Percentiles rank a stretch among this genome's conserved stretches.
Conservation (phyloP, 768 basidiomycete species). For the Fomitopsis pulvina region DNA sequence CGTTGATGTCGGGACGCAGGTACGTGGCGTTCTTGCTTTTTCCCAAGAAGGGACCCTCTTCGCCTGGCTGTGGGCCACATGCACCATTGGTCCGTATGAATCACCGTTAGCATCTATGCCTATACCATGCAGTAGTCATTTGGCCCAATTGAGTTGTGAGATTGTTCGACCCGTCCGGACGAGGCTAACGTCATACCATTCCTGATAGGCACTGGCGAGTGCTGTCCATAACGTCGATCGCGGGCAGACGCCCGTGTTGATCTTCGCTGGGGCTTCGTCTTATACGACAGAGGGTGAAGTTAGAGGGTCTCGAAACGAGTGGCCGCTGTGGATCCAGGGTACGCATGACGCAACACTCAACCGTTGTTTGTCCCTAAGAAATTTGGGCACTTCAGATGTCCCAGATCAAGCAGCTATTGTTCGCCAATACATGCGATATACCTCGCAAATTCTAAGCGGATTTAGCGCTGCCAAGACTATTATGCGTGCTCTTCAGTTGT, state of each 20-base stretch:
- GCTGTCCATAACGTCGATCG: slow-evolving; percentile 69
- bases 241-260: slow-evolving; percentile 53
- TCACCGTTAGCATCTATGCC: not conserved
- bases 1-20: slow-evolving; percentile 68
- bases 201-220: slow-evolving; percentile 50
- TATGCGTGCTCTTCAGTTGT: slow-evolving; percentile 61
- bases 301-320: slow-evolving; percentile 61
- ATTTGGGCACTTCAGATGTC: slow-evolving; percentile 36
- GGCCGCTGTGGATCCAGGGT: slow-evolving; percentile 71
- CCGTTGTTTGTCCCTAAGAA: not conserved
- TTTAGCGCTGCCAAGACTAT: slow-evolving; percentile 45
- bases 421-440: slow-evolving; percentile 69
- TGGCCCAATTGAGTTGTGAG: no score
- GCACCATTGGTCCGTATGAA: not conserved
- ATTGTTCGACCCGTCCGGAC: not conserved
- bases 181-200: not conserved
- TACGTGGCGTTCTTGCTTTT: slow-evolving; percentile 17
- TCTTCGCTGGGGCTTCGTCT: slow-evolving; percentile 67
- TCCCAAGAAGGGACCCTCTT: no score
- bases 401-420: slow-evolving; percentile 65
- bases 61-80: not conserved
- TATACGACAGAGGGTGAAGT: slow-evolving; percentile 49
- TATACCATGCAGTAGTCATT: not conserved
- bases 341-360: not conserved
- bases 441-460: slow-evolving; percentile 50